phyloP scores from a whole-genome alignment of 371 early-diverging fungal species.

The Rhizoclosmatium hyalinum region DNA sequence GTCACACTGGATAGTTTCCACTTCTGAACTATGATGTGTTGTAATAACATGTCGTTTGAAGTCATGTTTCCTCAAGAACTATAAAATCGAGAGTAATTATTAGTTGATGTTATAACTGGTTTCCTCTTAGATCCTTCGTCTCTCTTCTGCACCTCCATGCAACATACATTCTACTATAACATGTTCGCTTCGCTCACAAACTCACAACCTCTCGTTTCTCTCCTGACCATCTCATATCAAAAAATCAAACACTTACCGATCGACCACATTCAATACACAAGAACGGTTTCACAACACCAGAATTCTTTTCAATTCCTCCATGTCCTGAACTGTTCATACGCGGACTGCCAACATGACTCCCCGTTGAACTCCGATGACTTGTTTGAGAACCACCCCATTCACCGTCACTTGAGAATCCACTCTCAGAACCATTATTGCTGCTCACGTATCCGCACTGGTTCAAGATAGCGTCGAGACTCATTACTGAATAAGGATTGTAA shows the following conservation, averaged over 20 bases:
- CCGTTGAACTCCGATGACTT: not conserved
- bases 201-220: too few relatives aligned
- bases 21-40: not conserved
- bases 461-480: not conserved
- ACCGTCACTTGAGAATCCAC: conserved; percentile 3
- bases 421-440: not conserved
- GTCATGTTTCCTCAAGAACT: conserved; percentile 7
- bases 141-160: too few relatives aligned
- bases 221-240: not conserved
- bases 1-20: not conserved
- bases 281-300: conserved; percentile 1
- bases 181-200: too few relatives aligned
- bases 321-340: not conserved
- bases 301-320: not conserved
- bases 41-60: conserved; percentile 8
- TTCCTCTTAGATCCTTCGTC: too few relatives aligned
- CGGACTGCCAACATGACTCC: not conserved
- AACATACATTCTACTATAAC: too few relatives aligned
- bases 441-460: not conserved
- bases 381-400: not conserved
- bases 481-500: not conserved
- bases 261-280: conserved; percentile 8
- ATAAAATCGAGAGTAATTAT: not conserved
- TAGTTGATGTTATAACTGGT: too few relatives aligned
- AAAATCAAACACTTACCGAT: not conserved